These are phyloP conservation scores for Cyanodermella asteris DNA, from an alignment of 2,329 filamentous ascomycete genomes.

Conservation along the genomic window DNA sequence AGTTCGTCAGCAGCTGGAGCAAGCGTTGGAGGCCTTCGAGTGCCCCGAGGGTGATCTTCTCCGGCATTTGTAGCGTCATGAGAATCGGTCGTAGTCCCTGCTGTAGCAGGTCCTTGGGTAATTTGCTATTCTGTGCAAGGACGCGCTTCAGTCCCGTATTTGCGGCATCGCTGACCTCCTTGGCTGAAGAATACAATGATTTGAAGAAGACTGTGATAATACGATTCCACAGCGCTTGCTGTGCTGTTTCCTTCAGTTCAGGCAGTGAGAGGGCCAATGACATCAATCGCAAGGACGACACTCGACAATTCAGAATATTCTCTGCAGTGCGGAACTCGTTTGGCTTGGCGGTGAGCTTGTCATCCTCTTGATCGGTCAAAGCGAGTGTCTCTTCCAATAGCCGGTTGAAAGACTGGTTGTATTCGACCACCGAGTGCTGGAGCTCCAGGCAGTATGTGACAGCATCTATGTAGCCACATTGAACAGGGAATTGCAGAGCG, in stretches of 20 bases:
- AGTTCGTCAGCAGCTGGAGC: slow-evolving; percentile 79
- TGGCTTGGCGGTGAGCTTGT: slow-evolving; percentile 77
- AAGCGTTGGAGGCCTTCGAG: slow-evolving; percentile 79
- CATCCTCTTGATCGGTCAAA: slow-evolving; percentile 82
- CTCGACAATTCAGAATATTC: slow-evolving; percentile 71
- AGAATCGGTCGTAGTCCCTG: slow-evolving; percentile 87
- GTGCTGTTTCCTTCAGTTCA: slow-evolving; percentile 61
- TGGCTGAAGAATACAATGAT: slow-evolving; percentile 78
- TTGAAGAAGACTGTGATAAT: slow-evolving; percentile 98
- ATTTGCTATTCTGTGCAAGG: slow-evolving; percentile 65
- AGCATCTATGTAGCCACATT: slow-evolving; percentile 96
- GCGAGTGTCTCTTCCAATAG: slow-evolving; percentile 85
- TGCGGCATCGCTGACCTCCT: slow-evolving; percentile 79
- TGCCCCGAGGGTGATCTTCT: slow-evolving; percentile 69
- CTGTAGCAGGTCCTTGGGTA: slow-evolving; percentile 88
- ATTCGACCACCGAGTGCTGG: slow-evolving; percentile 70
- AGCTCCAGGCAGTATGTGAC: slow-evolving; percentile 87
- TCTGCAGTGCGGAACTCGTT: slow-evolving; percentile 90
- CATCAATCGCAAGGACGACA: slow-evolving; percentile 80
- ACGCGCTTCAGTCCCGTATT: slow-evolving; percentile 79
- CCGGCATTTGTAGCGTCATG: slow-evolving; percentile 84
- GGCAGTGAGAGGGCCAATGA: slow-evolving; percentile 86
- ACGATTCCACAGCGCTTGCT: slow-evolving; percentile 37
- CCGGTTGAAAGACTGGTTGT: slow-evolving; percentile 78
- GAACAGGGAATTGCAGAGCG: slow-evolving; percentile 77